Conservation (phyloP, 768 basidiomycete species). For the Lepiota venenata region DNA sequence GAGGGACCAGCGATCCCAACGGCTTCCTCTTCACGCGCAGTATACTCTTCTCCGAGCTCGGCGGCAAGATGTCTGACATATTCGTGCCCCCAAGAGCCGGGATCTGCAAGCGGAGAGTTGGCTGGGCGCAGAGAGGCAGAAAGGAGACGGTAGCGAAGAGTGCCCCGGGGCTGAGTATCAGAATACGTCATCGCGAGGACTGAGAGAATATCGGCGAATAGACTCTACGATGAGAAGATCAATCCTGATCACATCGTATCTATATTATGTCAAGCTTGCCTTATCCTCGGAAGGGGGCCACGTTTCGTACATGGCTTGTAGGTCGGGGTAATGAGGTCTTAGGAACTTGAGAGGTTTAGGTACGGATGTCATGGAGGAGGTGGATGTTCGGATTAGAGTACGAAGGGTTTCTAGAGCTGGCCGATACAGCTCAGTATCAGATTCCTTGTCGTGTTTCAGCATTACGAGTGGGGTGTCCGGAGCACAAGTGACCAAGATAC, state of each 20-base stretch:
- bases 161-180: constrained; percentile 95
- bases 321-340: constrained; percentile 86
- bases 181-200: constrained; percentile 99
- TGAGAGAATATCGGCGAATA: constrained; percentile 96
- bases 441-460: constrained; percentile 55
- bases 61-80: constrained; percentile 96
- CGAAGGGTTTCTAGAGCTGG: constrained; percentile 93
- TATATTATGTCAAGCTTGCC: constrained; percentile 32
- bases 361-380: constrained; percentile 98
- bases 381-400: constrained; percentile 92
- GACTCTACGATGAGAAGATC: constrained; percentile 48
- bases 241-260: constrained; percentile 6
- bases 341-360: constrained; percentile 99
- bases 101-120: constrained; percentile 72
- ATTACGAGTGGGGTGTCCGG: constrained; percentile 15
- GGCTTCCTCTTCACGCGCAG: constrained; percentile 52
- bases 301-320: constrained; percentile 79
- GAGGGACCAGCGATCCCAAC: constrained; percentile 25
- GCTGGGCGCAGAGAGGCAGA: constrained; percentile 66
- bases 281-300: constrained; percentile 80
- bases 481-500: constrained; percentile 35
- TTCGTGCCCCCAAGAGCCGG: constrained; percentile 99
- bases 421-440: constrained; percentile 78
- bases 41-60: constrained; percentile 93
- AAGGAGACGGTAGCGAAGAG: constrained; percentile 87